Base-by-base conservation (phyloP, 495 filamentous ascomycete genomes). In the Pyrenula massariospora region DNA sequence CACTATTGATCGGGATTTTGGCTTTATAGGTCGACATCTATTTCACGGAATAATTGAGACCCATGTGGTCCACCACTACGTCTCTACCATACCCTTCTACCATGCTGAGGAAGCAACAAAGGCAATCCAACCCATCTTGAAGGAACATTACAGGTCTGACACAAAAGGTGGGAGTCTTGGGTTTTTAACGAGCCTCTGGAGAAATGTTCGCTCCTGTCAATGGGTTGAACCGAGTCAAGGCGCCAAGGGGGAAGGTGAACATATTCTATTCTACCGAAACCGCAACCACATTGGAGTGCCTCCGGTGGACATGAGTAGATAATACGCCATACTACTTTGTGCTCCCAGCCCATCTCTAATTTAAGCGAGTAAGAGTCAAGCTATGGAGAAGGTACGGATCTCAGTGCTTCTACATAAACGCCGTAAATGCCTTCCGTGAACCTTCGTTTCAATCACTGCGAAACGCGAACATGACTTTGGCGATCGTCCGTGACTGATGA, bases 41-140 rank as follows among this genome's bases (percentile, higher is more conserved):
- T 80, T 95, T 72, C 89, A 95, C 75, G 88, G 89, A 65, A 93
- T 94, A 68, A 86, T 92, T 69, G 90, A 95, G 72, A 91, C 88
- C 52, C 89, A 94, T 73, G 89, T 95, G 55, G 78, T 92, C 49
- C 89, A 95, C 75, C 89, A 94, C 77, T 86, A 89, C 66, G 82
- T 93, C 62, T 82, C 79, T 66, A 83, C 79, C 60, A 95, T 94
- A 56, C 90, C 89, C 54, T 94, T 94, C 73, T 94, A 95, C 74
- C 80, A 93, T 62, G 89, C 89, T 61, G 89, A 93, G 65, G 88
- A 93, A 73, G 90, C 90, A 48, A 84, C 84, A 55, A 82, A 89
- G 57, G 88, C 88, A 60, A 89, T 95, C 73, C 85, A 85, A 72
- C 80, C 82, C 48, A 77, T 92, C 63, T 89, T 95, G 77, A 89